A percentile compares a stretch with the other conserved stretches of the same genome.
Evolutionary conservation across 495 filamentous ascomycete species (phyloP).

Genomic region (Wilcoxina mikolae): DNA sequence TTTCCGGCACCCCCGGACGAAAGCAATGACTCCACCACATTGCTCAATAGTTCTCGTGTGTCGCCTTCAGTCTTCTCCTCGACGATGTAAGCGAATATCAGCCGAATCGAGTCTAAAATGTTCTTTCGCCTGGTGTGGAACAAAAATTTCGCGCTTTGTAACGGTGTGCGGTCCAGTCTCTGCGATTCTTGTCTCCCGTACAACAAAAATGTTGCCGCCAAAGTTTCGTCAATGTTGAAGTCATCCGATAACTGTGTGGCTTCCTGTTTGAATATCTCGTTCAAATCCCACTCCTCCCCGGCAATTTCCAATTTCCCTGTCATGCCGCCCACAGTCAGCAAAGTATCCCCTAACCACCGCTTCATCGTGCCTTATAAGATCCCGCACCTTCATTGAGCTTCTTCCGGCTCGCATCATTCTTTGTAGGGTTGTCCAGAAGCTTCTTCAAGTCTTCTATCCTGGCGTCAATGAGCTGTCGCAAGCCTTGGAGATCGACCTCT

Average conservation of each 20-base stretch:
- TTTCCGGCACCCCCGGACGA: constrained; percentile 10
- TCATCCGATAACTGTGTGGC: constrained; percentile 68
- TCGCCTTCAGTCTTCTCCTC: constrained; percentile 40
- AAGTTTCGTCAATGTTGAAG: constrained; percentile 74
- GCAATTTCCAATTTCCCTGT: constrained; percentile 56
- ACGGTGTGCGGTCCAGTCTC: constrained; percentile 48
- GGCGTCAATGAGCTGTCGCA: constrained; percentile 51
- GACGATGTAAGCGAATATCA: constrained; percentile 51
- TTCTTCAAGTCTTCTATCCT: constrained; percentile 57
- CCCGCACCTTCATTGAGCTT: constrained; percentile 39
- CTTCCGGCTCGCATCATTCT: constrained; percentile 33
- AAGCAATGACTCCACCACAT: constrained; percentile 31
- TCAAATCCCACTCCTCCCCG: constrained; percentile 63
- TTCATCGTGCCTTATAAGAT: not conserved
- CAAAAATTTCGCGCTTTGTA: constrained; percentile 59
- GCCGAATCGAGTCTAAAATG: constrained; percentile 65
- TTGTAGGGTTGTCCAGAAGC: constrained; percentile 55
- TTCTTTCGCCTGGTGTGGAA: constrained; percentile 71
- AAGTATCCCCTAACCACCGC: not conserved
- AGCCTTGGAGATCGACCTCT: constrained; percentile 34
- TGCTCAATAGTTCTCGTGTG: constrained; percentile 31
- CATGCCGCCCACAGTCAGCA: constrained; percentile 11
- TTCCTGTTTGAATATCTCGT: constrained; percentile 69
- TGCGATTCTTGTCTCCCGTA: constrained; percentile 49
- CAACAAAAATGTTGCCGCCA: constrained; percentile 60